Evolutionary conservation across 2,329 filamentous ascomycete genomes (phyloP).

Genomic region (Monilinia laxa): DNA sequence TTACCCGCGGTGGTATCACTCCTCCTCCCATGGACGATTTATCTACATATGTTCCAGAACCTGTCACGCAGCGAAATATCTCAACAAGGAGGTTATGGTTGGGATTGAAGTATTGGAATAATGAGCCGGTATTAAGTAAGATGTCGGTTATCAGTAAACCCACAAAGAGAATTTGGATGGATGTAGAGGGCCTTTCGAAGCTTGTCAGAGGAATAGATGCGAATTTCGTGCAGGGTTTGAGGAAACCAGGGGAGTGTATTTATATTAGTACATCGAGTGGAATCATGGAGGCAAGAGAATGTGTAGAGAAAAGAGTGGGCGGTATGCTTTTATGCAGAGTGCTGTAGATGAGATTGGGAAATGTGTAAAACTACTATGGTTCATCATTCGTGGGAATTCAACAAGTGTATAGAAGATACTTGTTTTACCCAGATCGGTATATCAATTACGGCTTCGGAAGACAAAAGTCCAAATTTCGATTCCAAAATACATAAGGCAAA

Average conservation of each 20-base stretch:
- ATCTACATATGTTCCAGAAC: conserved; percentile 49
- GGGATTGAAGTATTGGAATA: conserved; percentile 73
- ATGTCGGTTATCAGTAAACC: conserved; percentile 67
- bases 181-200: conserved; percentile 54
- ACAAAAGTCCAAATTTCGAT: conserved; percentile 3
- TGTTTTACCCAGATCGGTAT: neutral
- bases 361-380: conserved; percentile 20
- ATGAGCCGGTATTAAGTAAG: conserved; percentile 64
- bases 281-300: conserved; percentile 67
- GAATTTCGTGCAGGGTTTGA: conserved; percentile 62
- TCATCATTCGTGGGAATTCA: conserved; percentile 16
- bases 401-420: conserved; percentile 19
- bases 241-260: conserved; percentile 65
- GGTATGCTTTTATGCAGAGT: conserved; percentile 67
- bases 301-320: conserved; percentile 66
- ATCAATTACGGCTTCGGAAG: neutral
- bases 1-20: conserved; percentile 61
- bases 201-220: conserved; percentile 59
- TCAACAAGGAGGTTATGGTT: conserved; percentile 66
- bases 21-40: conserved; percentile 53
- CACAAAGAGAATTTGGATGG: conserved; percentile 63
- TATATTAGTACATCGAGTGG: conserved; percentile 68
- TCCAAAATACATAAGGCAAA: conserved; percentile 2
- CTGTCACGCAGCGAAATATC: conserved; percentile 58
- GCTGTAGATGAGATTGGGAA: conserved; percentile 40